These are phyloP conservation scores for Fusarium agapanthi DNA, from an alignment of 2,329 filamentous ascomycete species.

Conservation along the genomic window DNA sequence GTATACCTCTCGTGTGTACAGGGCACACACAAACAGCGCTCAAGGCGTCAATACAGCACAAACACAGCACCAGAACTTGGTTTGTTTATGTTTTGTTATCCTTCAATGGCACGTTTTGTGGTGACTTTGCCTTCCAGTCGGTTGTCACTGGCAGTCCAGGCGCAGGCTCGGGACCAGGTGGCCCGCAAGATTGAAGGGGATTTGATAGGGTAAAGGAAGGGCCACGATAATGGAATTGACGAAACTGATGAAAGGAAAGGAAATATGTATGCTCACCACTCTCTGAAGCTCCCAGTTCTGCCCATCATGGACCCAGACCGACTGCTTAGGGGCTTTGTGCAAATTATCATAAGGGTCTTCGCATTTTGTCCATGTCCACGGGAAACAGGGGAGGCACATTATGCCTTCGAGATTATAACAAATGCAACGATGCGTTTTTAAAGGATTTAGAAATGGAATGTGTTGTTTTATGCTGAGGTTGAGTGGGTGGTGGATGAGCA, in stretches of 20 bases:
- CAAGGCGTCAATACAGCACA: not conserved
- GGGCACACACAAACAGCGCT: not conserved
- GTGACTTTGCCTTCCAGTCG: not conserved
- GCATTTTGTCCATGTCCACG: constrained; percentile 59
- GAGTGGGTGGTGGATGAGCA: not conserved
- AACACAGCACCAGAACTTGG: not conserved
- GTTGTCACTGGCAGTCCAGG: constrained; percentile 9
- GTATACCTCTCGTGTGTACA: not conserved
- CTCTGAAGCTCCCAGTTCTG: constrained; percentile 49
- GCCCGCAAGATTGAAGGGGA: not conserved
- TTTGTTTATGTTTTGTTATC: not conserved
- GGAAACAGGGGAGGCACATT: constrained; percentile 66
- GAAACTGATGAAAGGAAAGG: not conserved
- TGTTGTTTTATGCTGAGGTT: not conserved
- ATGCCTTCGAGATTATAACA: not conserved
- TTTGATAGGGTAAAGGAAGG: not conserved
- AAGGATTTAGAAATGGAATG: not conserved
- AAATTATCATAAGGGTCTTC: constrained; percentile 51
- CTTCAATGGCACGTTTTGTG: not conserved
- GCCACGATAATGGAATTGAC: not conserved
- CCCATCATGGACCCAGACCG: constrained; percentile 53
- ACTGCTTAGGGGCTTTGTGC: constrained; percentile 51
- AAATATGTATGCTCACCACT: constrained; percentile 47
- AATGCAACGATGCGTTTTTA: not conserved
- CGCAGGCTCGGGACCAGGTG: not conserved